Conservation (phyloP, 116 monocot genomes). For the Posidonia oceanica region DNA sequence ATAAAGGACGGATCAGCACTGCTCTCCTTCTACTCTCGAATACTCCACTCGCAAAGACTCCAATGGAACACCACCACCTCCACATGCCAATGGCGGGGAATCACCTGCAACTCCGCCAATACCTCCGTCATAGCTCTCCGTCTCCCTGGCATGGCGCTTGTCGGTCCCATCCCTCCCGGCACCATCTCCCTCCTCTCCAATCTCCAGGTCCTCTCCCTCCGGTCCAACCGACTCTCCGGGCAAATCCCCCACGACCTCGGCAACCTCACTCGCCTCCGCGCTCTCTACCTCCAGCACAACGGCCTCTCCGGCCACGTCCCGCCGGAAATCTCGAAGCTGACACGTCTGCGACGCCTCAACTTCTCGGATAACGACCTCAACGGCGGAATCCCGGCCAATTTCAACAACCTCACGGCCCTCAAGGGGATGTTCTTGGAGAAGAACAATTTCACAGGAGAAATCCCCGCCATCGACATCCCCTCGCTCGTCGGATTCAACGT, state of each 20-base stretch:
- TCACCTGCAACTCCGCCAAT: conserved; percentile 16
- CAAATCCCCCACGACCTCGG: conserved; percentile 43
- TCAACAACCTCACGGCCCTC: conserved; percentile 26
- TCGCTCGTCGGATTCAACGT: conserved; percentile 25
- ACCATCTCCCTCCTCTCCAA: conserved; percentile 8
- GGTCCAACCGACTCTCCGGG: conserved; percentile 57
- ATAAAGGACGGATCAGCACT: conserved; percentile 13
- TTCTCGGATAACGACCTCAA: conserved; percentile 30
- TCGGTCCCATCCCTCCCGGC: conserved; percentile 15
- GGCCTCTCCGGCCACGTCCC: conserved; percentile 40
- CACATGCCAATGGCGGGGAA: conserved; percentile 24
- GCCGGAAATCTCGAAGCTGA: conserved; percentile 12
- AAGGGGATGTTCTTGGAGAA: conserved; percentile 23
- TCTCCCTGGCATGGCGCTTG: conserved; percentile 26
- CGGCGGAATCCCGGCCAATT: conserved; percentile 17
- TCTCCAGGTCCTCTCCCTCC: conserved; percentile 57
- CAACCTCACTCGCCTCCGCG: conserved; percentile 40
- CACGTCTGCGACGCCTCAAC: conserved; percentile 1
- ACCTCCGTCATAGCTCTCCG: conserved; percentile 17
- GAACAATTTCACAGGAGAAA: conserved; percentile 31
- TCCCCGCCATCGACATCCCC: conserved; percentile 18
- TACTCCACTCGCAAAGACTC: conserved; percentile 3
- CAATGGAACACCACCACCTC: conserved; percentile 9
- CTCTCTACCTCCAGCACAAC: conserved; percentile 62
- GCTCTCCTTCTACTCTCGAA: conserved; percentile 11